These are phyloP conservation scores for Lentinula guzmanii DNA, from an alignment of 768 basidiomycete species.

Conservation along the genomic window DNA sequence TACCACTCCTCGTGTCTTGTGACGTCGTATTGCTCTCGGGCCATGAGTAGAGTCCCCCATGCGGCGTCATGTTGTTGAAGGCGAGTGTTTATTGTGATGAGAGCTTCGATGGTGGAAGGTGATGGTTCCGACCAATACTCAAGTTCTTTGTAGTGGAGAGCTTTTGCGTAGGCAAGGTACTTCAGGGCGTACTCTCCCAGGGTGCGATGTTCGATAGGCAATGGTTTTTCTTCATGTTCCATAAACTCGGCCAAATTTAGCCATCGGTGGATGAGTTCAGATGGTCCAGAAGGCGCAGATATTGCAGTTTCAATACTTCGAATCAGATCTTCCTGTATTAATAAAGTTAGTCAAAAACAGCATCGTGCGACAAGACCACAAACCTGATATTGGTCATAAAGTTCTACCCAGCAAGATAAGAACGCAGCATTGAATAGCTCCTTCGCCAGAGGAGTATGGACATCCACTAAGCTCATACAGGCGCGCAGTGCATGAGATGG, in stretches of 20 bases:
- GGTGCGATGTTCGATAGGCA: conserved; percentile 90
- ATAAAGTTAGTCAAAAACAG: conserved; percentile 7
- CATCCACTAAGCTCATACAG: conserved; percentile 90
- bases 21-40: conserved; percentile 84
- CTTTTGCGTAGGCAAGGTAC: conserved; percentile 94
- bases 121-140: conserved; percentile 94
- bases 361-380: conserved; percentile 10
- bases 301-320: conserved; percentile 85
- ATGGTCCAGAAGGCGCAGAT: conserved; percentile 66
- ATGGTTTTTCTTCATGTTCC: conserved; percentile 96
- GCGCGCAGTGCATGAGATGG: conserved; percentile 97
- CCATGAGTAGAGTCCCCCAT: conserved; percentile 91
- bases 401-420: conserved; percentile 93
- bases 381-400: conserved; percentile 97
- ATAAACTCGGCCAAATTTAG: conserved; percentile 97
- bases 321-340: conserved; percentile 83
- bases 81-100: conserved; percentile 95
- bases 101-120: conserved; percentile 84
- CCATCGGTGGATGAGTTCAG: conserved; percentile 86
- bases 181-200: conserved; percentile 92
- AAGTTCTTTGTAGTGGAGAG: conserved; percentile 96
- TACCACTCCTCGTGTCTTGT: conserved; percentile 98
- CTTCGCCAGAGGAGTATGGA: conserved; percentile 84
- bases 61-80: conserved; percentile 97
- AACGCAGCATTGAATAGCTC: conserved; percentile 98